Conservation (phyloP, 2,329 filamentous ascomycete species). For the Pyrenochaeta sp. region DNA sequence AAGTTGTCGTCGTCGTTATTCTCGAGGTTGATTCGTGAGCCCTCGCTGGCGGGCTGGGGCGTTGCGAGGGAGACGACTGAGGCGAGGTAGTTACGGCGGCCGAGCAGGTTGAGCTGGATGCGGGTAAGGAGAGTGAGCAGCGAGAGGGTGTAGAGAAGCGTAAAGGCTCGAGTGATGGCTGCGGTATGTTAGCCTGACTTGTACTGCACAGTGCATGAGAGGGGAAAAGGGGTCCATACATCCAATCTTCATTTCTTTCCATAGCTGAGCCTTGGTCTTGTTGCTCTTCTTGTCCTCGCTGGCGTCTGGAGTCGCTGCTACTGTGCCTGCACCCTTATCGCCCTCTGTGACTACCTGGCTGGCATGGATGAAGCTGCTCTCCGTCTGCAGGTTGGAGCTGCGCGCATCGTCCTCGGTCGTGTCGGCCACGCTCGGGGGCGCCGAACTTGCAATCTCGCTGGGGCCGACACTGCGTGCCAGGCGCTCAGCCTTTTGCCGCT, state of each 20-base stretch:
- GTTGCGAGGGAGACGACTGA: slow-evolving; percentile 92
- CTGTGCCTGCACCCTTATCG: slow-evolving; percentile 53
- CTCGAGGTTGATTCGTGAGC: slow-evolving; percentile 83
- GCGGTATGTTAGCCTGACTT: slow-evolving; percentile 23
- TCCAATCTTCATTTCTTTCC: slow-evolving; percentile 96
- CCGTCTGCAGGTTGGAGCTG: slow-evolving; percentile 79
- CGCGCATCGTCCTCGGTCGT: slow-evolving; percentile 76
- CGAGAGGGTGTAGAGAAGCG: slow-evolving; percentile 87
- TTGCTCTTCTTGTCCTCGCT: slow-evolving; percentile 61
- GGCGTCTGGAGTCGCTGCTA: slow-evolving; percentile 49
- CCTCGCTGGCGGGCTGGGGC: slow-evolving; percentile 66
- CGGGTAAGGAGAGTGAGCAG: slow-evolving; percentile 91
- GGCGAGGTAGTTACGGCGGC: slow-evolving; percentile 92
- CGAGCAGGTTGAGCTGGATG: slow-evolving; percentile 95
- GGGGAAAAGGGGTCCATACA: slow-evolving; percentile 64
- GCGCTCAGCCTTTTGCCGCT: slow-evolving; percentile 86
- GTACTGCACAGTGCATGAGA: slow-evolving; percentile 18
- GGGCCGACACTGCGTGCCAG: slow-evolving; percentile 65
- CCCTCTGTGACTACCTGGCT: slow-evolving; percentile 70
- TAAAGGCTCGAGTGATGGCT: slow-evolving; percentile 92
- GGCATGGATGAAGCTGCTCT: slow-evolving; percentile 82
- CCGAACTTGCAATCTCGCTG: slow-evolving; percentile 66
- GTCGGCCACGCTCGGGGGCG: slow-evolving; percentile 69
- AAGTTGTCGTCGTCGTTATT: slow-evolving; percentile 90
- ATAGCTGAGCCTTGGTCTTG: slow-evolving; percentile 90